Evolutionary conservation across 345 rosid species (phyloP).

Genomic region (Odontarrhena argentea): DNA sequence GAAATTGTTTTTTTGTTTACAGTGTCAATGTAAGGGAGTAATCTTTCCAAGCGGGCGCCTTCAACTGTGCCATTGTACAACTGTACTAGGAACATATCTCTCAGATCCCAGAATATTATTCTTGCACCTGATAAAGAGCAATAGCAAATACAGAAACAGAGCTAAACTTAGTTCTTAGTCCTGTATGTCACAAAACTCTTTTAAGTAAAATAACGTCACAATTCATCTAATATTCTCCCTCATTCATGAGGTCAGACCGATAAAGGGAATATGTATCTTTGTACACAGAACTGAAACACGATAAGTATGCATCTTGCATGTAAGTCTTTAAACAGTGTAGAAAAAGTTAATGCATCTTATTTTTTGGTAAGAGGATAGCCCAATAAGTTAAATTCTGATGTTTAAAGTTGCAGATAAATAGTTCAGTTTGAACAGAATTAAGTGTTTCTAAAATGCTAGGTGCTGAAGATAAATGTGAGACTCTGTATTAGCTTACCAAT

Average conservation of each 20-base stretch:
- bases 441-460: slow-evolving; percentile 5
- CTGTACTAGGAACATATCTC: slow-evolving; percentile 66
- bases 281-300: slow-evolving; percentile 16
- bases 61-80: slow-evolving; percentile 75
- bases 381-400: slow-evolving; percentile 1
- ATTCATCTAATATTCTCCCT: slow-evolving; percentile 2
- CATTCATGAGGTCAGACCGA: slow-evolving; percentile 10
- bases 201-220: not conserved
- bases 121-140: slow-evolving; percentile 62
- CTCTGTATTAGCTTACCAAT: slow-evolving; percentile 59
- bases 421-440: slow-evolving; percentile 5
- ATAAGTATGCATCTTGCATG: slow-evolving; percentile 8
- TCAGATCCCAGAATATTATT: slow-evolving; percentile 87
- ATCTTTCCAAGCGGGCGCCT: slow-evolving; percentile 74
- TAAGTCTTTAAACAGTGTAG: not conserved
- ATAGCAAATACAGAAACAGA: slow-evolving; percentile 6
- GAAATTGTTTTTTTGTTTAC: slow-evolving; percentile 49
- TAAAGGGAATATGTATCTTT: not conserved
- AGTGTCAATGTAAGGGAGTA: slow-evolving; percentile 71
- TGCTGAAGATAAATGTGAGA: slow-evolving; percentile 14
- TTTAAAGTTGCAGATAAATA: not conserved
- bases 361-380: not conserved
- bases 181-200: not conserved
- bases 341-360: not conserved
- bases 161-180: slow-evolving; percentile 10